Conservation (phyloP, 2,329 filamentous ascomycete genomes). For the Cladosporium sp. region DNA sequence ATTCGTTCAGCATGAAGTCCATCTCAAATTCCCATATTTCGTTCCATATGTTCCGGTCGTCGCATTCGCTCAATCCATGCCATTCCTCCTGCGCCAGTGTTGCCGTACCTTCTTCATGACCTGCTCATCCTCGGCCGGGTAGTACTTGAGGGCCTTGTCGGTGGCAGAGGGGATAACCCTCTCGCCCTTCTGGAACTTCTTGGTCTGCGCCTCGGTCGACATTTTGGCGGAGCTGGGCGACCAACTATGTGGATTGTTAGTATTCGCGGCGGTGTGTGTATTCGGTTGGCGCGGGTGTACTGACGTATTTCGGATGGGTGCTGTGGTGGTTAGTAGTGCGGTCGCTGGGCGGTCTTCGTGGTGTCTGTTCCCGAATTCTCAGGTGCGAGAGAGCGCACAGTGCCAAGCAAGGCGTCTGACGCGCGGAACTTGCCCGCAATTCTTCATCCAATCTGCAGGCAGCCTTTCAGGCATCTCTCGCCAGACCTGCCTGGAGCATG, state of each 20-base stretch:
- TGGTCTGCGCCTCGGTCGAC: slow-evolving; percentile 53
- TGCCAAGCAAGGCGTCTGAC: too few relatives aligned
- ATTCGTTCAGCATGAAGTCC: slow-evolving; percentile 2
- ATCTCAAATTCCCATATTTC: slow-evolving; percentile 1
- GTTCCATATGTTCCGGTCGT: not conserved
- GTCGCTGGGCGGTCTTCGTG: not conserved
- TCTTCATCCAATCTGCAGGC: too few relatives aligned
- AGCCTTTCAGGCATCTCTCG: not conserved
- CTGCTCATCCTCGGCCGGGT: slow-evolving; percentile 88
- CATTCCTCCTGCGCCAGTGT: not conserved
- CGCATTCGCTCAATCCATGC: not conserved
- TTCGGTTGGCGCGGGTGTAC: slow-evolving; percentile 5
- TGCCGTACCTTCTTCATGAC: slow-evolving; percentile 85
- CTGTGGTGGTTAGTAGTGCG: not conserved
- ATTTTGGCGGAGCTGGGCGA: slow-evolving; percentile 22
- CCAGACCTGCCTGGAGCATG: too few relatives aligned
- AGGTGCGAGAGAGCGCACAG: not conserved
- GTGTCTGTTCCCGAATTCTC: not conserved
- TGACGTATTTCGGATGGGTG: slow-evolving; percentile 7
- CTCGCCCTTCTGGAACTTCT: slow-evolving; percentile 97
- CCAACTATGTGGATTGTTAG: slow-evolving; percentile 11
- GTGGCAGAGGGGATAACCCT: slow-evolving; percentile 79
- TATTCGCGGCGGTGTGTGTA: not conserved
- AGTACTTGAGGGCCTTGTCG: slow-evolving; percentile 98
- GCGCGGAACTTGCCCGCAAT: not conserved